Conservation (phyloP, 148 eudicot species). For the Chenopodium suecicum region DNA sequence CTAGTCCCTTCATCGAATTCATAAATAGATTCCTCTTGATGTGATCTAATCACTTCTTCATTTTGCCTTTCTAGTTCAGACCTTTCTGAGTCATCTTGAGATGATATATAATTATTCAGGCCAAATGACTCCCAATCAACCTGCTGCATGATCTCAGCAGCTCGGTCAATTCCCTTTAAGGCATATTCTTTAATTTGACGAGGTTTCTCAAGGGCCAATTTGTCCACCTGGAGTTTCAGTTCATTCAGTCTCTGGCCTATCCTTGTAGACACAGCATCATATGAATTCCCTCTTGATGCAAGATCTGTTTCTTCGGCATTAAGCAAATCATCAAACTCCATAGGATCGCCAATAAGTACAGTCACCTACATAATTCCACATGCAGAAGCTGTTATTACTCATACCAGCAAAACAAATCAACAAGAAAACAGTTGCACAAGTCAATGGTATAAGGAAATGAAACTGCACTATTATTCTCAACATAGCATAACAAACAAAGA, state of each 20-base stretch:
- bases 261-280: slow-evolving; percentile 73
- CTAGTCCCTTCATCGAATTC: slow-evolving; percentile 26
- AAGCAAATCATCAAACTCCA: slow-evolving; percentile 70
- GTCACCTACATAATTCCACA: slow-evolving; percentile 56
- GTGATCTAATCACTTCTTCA: slow-evolving; percentile 11
- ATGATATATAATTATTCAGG: slow-evolving; percentile 35
- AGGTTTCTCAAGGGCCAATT: slow-evolving; percentile 54
- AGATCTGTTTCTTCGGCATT: slow-evolving; percentile 31
- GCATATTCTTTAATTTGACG: slow-evolving; percentile 36
- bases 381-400: neutral
- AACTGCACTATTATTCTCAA: neutral
- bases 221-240: slow-evolving; percentile 64
- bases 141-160: slow-evolving; percentile 55
- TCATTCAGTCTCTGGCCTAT: slow-evolving; percentile 58
- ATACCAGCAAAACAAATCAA: neutral
- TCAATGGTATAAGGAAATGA: neutral
- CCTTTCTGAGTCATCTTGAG: slow-evolving; percentile 28
- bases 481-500: neutral
- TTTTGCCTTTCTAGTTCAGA: slow-evolving; percentile 10
- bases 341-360: slow-evolving; percentile 84
- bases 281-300: slow-evolving; percentile 51
- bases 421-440: neutral
- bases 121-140: slow-evolving; percentile 75
- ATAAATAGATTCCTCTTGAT: slow-evolving; percentile 27
- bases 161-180: slow-evolving; percentile 34